Conservation (phyloP, 1,139 yeast genomes). For the Yueomyces sp. region DNA sequence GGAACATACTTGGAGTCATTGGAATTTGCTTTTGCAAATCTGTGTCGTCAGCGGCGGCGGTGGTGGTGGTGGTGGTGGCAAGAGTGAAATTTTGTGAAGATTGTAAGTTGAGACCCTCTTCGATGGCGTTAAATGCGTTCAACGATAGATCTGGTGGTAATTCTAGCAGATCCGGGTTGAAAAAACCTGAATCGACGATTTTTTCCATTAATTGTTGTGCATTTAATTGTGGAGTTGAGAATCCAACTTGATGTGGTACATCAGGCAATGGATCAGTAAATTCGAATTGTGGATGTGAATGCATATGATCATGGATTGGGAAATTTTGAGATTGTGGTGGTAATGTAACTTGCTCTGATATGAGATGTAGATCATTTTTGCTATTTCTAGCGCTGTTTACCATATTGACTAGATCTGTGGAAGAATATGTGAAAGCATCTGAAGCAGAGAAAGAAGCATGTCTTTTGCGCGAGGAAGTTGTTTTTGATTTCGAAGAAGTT, state of each 20-base stretch:
- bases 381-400: slow-evolving; percentile 18
- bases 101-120: slow-evolving; percentile 6
- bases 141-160: slow-evolving; percentile 18
- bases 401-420: slow-evolving; percentile 9
- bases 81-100: not conserved
- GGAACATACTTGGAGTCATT: slow-evolving; percentile 7
- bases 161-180: slow-evolving; percentile 29
- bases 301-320: slow-evolving; percentile 3
- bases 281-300: too few relatives aligned
- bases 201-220: slow-evolving; percentile 27
- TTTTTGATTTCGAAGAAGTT: not conserved
- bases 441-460: slow-evolving; percentile 81
- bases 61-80: slow-evolving; percentile 6
- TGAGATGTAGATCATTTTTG: slow-evolving; percentile 26
- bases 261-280: slow-evolving; percentile 3
- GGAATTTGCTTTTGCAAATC: not conserved
- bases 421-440: slow-evolving; percentile 56
- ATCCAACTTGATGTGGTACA: slow-evolving; percentile 50
- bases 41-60: not conserved
- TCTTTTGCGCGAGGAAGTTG: slow-evolving; percentile 24
- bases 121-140: slow-evolving; percentile 15
- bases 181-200: slow-evolving; percentile 26
- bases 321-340: slow-evolving; percentile 6
- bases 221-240: slow-evolving; percentile 64
- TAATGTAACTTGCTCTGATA: not conserved